These are phyloP conservation scores for Paulinella micropora DNA, from an alignment of 78 protist genomes.

Conservation along the genomic window DNA sequence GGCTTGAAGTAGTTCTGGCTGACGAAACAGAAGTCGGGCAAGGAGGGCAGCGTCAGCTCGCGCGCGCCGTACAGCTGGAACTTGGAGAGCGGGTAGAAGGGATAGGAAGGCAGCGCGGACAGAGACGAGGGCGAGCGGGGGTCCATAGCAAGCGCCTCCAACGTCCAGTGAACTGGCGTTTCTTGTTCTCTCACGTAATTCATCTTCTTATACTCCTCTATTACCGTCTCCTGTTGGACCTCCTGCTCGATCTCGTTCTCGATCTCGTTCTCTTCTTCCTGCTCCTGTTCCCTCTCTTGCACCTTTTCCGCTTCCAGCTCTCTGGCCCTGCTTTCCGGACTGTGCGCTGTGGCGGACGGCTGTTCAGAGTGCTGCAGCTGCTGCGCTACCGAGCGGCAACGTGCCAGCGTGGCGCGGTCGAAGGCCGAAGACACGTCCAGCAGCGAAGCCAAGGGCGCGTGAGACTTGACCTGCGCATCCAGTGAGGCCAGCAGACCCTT, in stretches of 20 bases:
- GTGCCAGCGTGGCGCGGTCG: too few relatives aligned
- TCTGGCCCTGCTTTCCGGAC: neutral
- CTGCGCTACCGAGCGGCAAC: too few relatives aligned
- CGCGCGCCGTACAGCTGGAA: neutral
- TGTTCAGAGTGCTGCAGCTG: neutral
- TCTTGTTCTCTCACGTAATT: neutral
- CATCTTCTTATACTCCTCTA: neutral
- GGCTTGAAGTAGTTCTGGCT: conserved; percentile 26
- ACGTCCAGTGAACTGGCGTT: neutral
- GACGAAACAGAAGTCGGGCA: neutral
- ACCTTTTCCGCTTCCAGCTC: neutral
- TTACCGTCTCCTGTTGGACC: neutral
- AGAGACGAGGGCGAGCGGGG: neutral
- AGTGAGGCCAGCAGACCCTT: too few relatives aligned
- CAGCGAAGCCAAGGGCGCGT: neutral
- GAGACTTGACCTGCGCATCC: too few relatives aligned
- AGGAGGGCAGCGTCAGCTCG: neutral
- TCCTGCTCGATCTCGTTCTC: conserved; percentile 21
- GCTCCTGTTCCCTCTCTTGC: conserved; percentile 8
- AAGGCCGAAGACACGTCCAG: neutral
- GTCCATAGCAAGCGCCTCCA: neutral
- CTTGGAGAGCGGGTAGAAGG: conserved; percentile 7
- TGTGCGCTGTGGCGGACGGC: neutral
- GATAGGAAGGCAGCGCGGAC: too few relatives aligned
- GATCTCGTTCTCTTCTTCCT: conserved; percentile 25